Base-by-base conservation (phyloP, 257 asterid species). In the Echium plantagineum region DNA sequence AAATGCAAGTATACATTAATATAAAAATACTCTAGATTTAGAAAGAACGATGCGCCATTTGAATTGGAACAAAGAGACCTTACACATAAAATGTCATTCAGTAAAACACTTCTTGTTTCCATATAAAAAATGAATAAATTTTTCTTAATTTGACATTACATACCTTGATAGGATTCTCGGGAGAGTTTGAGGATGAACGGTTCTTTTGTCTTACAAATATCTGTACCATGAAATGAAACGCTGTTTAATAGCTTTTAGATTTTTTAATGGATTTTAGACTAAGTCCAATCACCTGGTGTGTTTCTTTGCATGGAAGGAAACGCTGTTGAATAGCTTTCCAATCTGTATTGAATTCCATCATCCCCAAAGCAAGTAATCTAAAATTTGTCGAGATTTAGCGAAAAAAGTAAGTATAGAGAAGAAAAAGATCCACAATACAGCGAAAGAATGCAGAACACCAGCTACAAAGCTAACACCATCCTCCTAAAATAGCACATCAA, bases 121-220 rank as follows among this genome's bases (percentile, higher is more conserved):
- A 66, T 5, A 19, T 28, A 20, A 47, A 48, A 55, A 28, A 3
- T 22, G 18, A 24, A 20, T 15, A 21, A 9, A 10, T 15, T 13
- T 18, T 48, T 22, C 20, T 28, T 24, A 21, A 19, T 38, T 42
- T 46, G 15, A 35, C 57, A 48, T 21, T 17, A 56, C 72, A 49
- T 60, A 89, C 98, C 96, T 93, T 93, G 68, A 93, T 86, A 46
- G 95, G 97, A 76, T 93, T 93, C 67, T 93, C 98, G 1, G 94
- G 94, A 32, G 98, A 94, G 77, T 86, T 93, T 58, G 98, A 89
- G 60, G 98, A 93, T 71, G 97, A 80, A 24, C 95, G 96, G 73
- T 93, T 93, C 86, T 93, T 93, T 83, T 93, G 98, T 79, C 98
- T 79, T 73, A 93, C 94, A 71, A 93, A 93, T 63, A 93, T 93